Evolutionary conservation across 768 basidiomycete species (phyloP).

Genomic region (Dentipellis fragilis): DNA sequence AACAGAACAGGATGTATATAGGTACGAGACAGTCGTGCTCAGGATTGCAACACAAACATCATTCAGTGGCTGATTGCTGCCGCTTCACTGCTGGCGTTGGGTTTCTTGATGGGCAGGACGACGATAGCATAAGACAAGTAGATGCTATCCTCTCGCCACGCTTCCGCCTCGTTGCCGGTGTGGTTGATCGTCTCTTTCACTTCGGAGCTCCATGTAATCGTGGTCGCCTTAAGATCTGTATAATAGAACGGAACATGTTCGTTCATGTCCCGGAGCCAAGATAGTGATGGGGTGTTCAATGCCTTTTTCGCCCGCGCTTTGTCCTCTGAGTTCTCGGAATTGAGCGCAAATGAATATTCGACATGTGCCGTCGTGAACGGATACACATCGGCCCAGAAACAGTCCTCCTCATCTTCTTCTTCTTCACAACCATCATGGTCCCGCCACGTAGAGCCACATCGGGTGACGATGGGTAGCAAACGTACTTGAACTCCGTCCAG

Average conservation of each 20-base stretch:
- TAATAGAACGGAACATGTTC: constrained; percentile 9
- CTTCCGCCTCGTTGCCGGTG: constrained; percentile 18
- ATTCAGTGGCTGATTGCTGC: too few species aligned
- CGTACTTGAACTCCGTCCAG: constrained; percentile 11
- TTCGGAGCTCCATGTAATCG: not conserved
- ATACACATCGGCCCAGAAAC: constrained; percentile 6
- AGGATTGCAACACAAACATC: too few species aligned
- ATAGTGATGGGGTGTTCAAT: not conserved
- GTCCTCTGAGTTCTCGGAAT: not conserved
- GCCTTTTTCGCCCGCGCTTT: not conserved
- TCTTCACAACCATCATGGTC: not conserved
- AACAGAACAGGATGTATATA: too few species aligned
- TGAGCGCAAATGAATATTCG: not conserved
- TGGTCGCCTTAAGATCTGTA: not conserved
- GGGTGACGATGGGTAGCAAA: constrained; percentile 14
- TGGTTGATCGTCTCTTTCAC: constrained; percentile 10
- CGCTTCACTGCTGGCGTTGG: too few species aligned
- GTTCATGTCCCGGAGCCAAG: not conserved
- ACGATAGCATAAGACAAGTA: constrained; percentile 20
- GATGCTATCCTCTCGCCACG: constrained; percentile 15
- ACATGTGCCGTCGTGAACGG: constrained; percentile 17
- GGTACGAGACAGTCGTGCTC: too few species aligned
- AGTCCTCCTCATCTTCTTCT: not conserved
- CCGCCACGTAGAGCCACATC: not conserved
- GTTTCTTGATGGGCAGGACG: not conserved